Evolutionary conservation across 129 eudicot species (phyloP).

Genomic region (Helianthus tuberosus): DNA sequence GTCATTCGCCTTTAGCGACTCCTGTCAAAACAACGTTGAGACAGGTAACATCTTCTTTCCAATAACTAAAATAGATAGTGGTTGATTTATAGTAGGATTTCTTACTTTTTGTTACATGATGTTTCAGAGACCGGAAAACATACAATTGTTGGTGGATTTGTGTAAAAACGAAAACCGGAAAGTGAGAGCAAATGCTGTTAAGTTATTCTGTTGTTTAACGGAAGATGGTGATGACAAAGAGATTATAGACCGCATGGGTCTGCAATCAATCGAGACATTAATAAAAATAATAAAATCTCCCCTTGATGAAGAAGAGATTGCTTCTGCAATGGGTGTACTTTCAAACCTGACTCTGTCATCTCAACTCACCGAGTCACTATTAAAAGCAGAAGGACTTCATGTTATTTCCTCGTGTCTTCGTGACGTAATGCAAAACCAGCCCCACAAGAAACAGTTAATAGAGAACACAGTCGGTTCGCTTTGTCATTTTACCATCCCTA

Average conservation of each 20-base stretch:
- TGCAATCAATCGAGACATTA: constrained; percentile 37
- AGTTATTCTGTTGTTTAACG: constrained; percentile 53
- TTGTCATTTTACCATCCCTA: constrained; percentile 53
- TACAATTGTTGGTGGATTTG: constrained; percentile 39
- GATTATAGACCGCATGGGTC: constrained; percentile 45
- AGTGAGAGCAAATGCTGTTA: constrained; percentile 58
- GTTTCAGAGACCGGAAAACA: constrained; percentile 49
- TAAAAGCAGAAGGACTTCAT: constrained; percentile 42
- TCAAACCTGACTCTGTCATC: constrained; percentile 51
- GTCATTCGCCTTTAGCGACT: constrained; percentile 54
- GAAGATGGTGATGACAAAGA: constrained; percentile 50
- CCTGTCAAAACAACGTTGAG: constrained; percentile 48
- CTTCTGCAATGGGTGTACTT: constrained; percentile 61
- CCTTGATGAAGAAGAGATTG: constrained; percentile 50
- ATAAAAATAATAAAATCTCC: constrained; percentile 46
- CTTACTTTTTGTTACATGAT: background rate
- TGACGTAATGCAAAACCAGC: constrained; percentile 31
- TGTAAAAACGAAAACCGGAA: constrained; percentile 43
- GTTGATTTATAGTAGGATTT: too few species aligned
- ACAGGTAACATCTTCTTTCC: constrained; percentile 43
- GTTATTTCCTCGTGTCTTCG: constrained; percentile 37
- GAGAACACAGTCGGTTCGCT: constrained; percentile 59
- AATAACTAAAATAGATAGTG: too few species aligned
- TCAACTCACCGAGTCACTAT: constrained; percentile 49
- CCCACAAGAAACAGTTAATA: constrained; percentile 35